A percentile compares a stretch with the other conserved stretches of the same genome.
Evolutionary conservation across 495 filamentous ascomycete species (phyloP).

Genomic region (Amphirosellinia nigrospora): DNA sequence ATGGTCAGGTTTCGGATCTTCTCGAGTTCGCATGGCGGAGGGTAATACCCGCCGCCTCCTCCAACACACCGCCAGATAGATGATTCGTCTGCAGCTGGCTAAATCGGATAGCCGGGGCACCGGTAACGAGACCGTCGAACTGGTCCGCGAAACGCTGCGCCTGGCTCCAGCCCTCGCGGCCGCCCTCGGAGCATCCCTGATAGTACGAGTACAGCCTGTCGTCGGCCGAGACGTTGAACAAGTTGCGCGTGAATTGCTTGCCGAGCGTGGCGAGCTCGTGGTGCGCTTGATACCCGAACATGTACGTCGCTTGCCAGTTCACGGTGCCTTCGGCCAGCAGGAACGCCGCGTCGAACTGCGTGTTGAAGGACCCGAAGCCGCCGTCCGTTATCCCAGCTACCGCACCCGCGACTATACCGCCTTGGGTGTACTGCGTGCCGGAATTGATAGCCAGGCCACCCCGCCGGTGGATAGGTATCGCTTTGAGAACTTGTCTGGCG

Average conservation of each 20-base stretch:
- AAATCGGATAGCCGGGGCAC: constrained; percentile 27
- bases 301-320: constrained; percentile 45
- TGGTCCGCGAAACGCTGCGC: constrained; percentile 44
- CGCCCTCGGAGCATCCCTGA: constrained; percentile 46
- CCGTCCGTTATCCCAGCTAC: constrained; percentile 48
- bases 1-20: constrained; percentile 35
- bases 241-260: constrained; percentile 31
- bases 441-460: constrained; percentile 48
- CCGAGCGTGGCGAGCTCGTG: constrained; percentile 33
- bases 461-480: constrained; percentile 49
- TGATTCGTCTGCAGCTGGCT: constrained; percentile 58
- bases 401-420: constrained; percentile 35
- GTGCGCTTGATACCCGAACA: constrained; percentile 44
- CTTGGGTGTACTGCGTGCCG: constrained; percentile 31
- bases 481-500: constrained; percentile 53
- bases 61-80: constrained; percentile 42
- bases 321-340: constrained; percentile 49
- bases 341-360: constrained; percentile 42
- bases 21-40: constrained; percentile 36
- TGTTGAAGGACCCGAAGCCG: constrained; percentile 34
- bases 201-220: constrained; percentile 43
- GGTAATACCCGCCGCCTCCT: constrained; percentile 27
- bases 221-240: constrained; percentile 37
- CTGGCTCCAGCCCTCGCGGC: constrained; percentile 43
- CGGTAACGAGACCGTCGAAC: constrained; percentile 44